Evolutionary conservation across 2,329 filamentous ascomycete genomes (phyloP), one percentile per base, ranked within the genome.

Genomic region (Paradendryphiella salina): DNA sequence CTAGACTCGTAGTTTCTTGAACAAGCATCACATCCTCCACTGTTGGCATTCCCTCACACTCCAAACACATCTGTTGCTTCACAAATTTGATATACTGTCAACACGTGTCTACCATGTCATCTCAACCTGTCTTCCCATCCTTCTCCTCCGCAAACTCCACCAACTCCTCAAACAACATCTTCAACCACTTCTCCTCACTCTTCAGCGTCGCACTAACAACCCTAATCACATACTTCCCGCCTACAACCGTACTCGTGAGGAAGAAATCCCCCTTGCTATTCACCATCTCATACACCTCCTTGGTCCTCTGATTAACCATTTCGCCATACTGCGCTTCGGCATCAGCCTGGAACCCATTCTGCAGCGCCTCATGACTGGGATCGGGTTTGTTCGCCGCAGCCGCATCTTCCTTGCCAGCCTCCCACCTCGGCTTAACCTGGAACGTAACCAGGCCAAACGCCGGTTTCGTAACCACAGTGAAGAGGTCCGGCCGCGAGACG

Each of bases 381-480:
- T 73, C 58, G 0, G 71, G 54, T 2, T 61, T 5, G 17, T 52
- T 46, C 13, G 49, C 49, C 10, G 40, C 33, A 15, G n/a, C 21
- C 6, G 35, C 34, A 36, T 18, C 17, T 8, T 6, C 33, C 2
- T 38, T 10, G 4, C 7, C 20, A 9, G 41, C 7, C 1, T 5
- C 26, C 20, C 17, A 10, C 1, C 17, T 32, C 4, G 68, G 65
- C 7, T 61, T 65, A 17, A 92, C 75, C 1, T 84, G 82, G 59
- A 96, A 84, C 1, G 92, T 90, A 0, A 89, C 96, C 43, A 97
- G 79, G 1, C 85, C 89, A 65, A 95, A 96, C 0, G 79, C 80
- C 0, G 93, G 89, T 3, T 82, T 82, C 0, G 89, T 85, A 15
- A 95, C 76, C 14, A 96, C 81, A 59, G 83, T 81, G 60, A 96